Conservation (phyloP, 768 basidiomycete species). For the Candolleomyces aberdarensis region DNA sequence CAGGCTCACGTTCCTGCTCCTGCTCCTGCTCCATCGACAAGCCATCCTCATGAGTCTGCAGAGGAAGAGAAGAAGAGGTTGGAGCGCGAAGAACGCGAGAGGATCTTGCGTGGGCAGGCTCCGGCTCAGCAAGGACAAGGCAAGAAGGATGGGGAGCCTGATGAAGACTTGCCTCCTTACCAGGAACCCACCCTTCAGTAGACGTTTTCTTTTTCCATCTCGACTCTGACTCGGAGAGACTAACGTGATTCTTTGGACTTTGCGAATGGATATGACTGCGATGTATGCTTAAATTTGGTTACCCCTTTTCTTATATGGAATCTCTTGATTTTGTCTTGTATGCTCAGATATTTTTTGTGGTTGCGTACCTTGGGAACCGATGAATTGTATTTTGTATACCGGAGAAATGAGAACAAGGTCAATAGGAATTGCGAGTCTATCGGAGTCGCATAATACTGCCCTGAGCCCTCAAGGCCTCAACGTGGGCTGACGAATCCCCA, state of each 20-base stretch:
- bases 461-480: no score
- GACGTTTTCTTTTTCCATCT: neutral
- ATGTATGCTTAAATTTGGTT: no score
- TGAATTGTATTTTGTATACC: no score
- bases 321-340: no score
- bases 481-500: no score
- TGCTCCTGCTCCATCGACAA: constrained; percentile 4
- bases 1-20: constrained; percentile 24
- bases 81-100: constrained; percentile 67
- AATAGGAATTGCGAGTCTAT: no score
- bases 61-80: constrained; percentile 51
- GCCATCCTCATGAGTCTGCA: constrained; percentile 22
- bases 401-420: no score
- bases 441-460: no score
- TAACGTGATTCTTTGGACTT: neutral
- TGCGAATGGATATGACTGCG: no score
- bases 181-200: constrained; percentile 30
- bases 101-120: constrained; percentile 31
- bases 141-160: constrained; percentile 25
- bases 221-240: neutral
- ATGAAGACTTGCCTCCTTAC: constrained; percentile 51
- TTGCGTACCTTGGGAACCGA: no score
- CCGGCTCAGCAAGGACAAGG: constrained; percentile 10
- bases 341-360: no score
- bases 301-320: no score